phyloP scores from a whole-genome alignment of 805 yeast genomes.

The Pichia gijzeniarum region DNA sequence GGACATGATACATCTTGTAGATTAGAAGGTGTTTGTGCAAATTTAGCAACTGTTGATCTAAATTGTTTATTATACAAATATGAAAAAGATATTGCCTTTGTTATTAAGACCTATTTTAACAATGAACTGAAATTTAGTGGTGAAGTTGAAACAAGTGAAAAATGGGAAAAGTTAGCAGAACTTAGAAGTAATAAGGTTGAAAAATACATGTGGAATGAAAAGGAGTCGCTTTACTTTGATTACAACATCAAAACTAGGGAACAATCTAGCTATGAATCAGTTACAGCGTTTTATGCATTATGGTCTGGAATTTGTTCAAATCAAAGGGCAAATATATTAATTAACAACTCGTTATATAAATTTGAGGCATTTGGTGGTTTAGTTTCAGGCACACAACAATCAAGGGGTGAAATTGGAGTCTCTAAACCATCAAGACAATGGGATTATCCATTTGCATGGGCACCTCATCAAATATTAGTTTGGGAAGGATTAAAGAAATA shows the following conservation, averaged over 20 bases:
- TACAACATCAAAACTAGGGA: constrained; percentile 56
- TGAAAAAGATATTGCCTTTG: constrained; percentile 73
- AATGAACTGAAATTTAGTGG: constrained; percentile 39
- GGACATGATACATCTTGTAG: constrained; percentile 95
- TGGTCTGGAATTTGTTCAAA: constrained; percentile 70
- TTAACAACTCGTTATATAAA: constrained; percentile 50
- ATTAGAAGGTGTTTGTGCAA: constrained; percentile 83
- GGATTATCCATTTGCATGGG: constrained; percentile 99
- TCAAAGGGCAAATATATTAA: constrained; percentile 62
- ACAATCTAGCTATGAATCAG: constrained; percentile 70
- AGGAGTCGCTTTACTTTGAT: constrained; percentile 74
- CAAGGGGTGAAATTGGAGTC: constrained; percentile 65
- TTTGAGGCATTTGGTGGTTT: constrained; percentile 88
- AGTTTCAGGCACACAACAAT: constrained; percentile 71
- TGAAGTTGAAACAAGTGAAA: constrained; percentile 38
- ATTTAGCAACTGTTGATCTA: constrained; percentile 85
- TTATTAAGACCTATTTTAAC: constrained; percentile 50
- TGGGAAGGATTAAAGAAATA: constrained; percentile 82
- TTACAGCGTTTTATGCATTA: constrained; percentile 87
- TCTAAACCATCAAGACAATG: constrained; percentile 88
- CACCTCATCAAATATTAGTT: constrained; percentile 92
- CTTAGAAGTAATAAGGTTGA: constrained; percentile 49
- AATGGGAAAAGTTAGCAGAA: constrained; percentile 60
- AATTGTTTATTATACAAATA: constrained; percentile 84
- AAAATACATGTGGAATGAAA: constrained; percentile 78